Evolutionary conservation across 108 stramenopile species (phyloP), one percentile per base, ranked within the genome.

Genomic region (Skeletonema costatum): DNA sequence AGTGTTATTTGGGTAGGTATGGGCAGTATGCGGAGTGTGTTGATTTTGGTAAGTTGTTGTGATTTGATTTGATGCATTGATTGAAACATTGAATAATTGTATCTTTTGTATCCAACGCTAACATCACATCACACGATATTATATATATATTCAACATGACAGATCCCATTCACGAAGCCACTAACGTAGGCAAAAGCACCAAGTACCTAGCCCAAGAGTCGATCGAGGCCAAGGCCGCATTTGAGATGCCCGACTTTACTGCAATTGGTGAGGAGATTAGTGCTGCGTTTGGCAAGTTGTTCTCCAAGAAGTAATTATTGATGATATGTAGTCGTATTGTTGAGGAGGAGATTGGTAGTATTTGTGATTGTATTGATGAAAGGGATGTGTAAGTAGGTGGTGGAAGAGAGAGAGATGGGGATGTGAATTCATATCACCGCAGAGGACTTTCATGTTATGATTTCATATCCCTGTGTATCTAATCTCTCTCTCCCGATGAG

Each of bases 1-100:
- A 71, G 25, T 71, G 71, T 32, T 71, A 71, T 19, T 61, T 71
- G 60, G 71, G 71, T 16, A 71, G 61, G 19, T 71, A 71, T 44
- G 71, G 71, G 1, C 71, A 71, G 53, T 38, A 60, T 35, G 33
- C 13, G 1, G 60, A 71, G 5, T 71, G 59, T 35, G 71, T 71
- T 41, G 71, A 71, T 36, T 71, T 71, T 44, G 71, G 71, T 71
- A 36, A 71, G 62, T 64, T 53, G 25, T n/a, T 25, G 25, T 25
- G 25, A 25, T 25, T 25, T 25, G 25, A 25, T 25, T 25, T 25
- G 25, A 25, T 25, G 25, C 25, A 25, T 25, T 25, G 62, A 31
- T 38, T 1, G 25, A 25, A 25, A n/a, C n/a, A n/a, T n/a, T n/a
- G n/a, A n/a, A n/a, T n/a, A n/a, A n/a, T n/a, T 10, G 25, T 25